Evolutionary conservation across 2,329 filamentous ascomycete species (phyloP).

Genomic region (Exophiala sp.): DNA sequence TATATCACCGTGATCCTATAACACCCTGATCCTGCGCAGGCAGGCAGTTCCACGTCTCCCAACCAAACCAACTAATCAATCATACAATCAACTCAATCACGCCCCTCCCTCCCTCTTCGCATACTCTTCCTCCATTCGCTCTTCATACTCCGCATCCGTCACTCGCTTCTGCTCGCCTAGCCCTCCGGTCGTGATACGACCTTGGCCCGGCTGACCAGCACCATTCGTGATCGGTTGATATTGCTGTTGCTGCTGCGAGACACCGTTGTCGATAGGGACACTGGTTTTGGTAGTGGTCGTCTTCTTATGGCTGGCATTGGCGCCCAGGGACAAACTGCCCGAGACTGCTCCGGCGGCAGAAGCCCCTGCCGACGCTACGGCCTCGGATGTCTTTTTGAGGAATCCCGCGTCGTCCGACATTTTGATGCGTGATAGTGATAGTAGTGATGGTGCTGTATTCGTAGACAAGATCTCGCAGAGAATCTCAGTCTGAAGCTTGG

Average conservation of each 20-base stretch:
- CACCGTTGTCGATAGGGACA: background rate
- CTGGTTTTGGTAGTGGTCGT: slow-evolving; percentile 22
- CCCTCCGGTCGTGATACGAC: slow-evolving; percentile 13
- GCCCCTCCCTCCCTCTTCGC: slow-evolving; percentile 37
- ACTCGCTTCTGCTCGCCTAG: slow-evolving; percentile 19
- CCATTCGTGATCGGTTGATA: slow-evolving; percentile 28
- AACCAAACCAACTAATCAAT: too few relatives aligned
- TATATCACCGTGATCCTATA: too few relatives aligned
- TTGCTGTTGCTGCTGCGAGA: background rate
- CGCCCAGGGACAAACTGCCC: slow-evolving; percentile 20
- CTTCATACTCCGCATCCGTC: slow-evolving; percentile 39
- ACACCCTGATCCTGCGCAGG: too few relatives aligned
- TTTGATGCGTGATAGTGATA: background rate
- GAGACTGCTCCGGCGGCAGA: slow-evolving; percentile 23
- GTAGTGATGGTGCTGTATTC: background rate
- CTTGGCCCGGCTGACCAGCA: slow-evolving; percentile 22
- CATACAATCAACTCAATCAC: too few relatives aligned
- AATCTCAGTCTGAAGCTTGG: too few relatives aligned
- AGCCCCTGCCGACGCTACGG: slow-evolving; percentile 23
- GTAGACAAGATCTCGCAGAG: background rate
- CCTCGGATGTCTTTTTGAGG: slow-evolving; percentile 25
- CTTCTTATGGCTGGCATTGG: slow-evolving; percentile 24
- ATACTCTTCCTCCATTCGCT: slow-evolving; percentile 46
- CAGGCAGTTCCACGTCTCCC: too few relatives aligned
- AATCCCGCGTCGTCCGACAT: slow-evolving; percentile 24